Evolutionary conservation across 371 early-diverging fungal genomes (phyloP).

Genomic region (Rhizopus delemar): DNA sequence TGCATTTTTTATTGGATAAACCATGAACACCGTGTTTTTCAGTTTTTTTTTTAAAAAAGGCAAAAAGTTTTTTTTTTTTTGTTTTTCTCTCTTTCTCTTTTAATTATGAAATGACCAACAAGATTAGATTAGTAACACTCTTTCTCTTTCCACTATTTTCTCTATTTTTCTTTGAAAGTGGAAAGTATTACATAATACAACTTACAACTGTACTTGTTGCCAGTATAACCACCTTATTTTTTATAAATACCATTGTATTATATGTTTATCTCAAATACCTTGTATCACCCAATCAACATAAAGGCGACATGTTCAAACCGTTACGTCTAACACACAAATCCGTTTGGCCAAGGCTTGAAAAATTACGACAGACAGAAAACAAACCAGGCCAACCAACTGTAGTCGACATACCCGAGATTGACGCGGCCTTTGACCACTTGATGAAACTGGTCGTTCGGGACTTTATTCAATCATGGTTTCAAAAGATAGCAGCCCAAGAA

Average conservation of each 20-base stretch:
- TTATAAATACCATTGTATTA: conserved; percentile 36
- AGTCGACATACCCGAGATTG: conserved; percentile 30
- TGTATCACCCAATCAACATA: conserved; percentile 25
- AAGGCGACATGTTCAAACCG: conserved; percentile 25
- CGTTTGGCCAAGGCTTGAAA: conserved; percentile 23
- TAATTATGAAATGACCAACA: neutral
- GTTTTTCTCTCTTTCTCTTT: neutral
- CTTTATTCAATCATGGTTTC: conserved; percentile 62
- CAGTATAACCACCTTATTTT: conserved; percentile 21
- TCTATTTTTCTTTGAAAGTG: conserved; percentile 2
- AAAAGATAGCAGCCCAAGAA: conserved; percentile 44
- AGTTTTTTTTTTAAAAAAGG: neutral
- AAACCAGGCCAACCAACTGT: neutral
- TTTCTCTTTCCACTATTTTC: neutral
- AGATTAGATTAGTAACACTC: neutral
- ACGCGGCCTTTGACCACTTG: conserved; percentile 46
- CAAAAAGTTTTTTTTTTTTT: conserved; percentile 9
- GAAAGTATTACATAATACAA: conserved; percentile 9
- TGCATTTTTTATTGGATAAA: too few species aligned
- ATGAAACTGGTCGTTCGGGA: conserved; percentile 53
- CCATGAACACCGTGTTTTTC: too few species aligned
- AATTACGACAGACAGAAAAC: conserved; percentile 15
- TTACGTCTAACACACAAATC: conserved; percentile 24
- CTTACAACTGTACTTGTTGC: conserved; percentile 8
- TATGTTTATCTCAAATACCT: conserved; percentile 46